Evolutionary conservation across 371 early-diverging fungal genomes (phyloP), one percentile per base, ranked within the genome.

Genomic region (Mortierella sp.): DNA sequence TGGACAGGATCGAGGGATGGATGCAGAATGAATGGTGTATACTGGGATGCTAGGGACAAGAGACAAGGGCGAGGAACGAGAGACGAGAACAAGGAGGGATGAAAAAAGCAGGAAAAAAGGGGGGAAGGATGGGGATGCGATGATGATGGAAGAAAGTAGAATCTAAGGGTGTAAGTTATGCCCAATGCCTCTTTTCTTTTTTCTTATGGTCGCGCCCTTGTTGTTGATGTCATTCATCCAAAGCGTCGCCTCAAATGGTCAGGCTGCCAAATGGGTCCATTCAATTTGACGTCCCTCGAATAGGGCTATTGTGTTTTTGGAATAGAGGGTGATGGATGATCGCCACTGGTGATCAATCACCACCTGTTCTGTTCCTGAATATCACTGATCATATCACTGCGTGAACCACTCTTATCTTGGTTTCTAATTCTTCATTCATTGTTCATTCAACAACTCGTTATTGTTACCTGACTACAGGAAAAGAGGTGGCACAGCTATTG

Each of bases 1-100:
- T 48, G 71, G n/a, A 32, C 46, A 18, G 43, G 75, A 71, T 60
- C 12, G 43, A 35, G 51, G 43, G n/a, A 29, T 58, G 75, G n/a
- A 24, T 49, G 49, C 49, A 49, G 14, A 41, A 21, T 21, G 18
- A 32, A 29, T 51, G 56, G 51, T 51, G 73, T 35, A 72, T 74
- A 73, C 70, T 44, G 44, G 29, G 65, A 58, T 70, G 51, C 51
- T n/a, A 44, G 55, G 74, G 79, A 54, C 56, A 35, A 55, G 35
- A 72, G 46, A 4, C 35, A 44, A 58, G 71, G 75, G 73, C 18
- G 8, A 46, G 7, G 68, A 55, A 38, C 29, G 35, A 70, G 27
- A 56, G 43, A 43, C 51, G n/a, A 44, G 35, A 65, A 51, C 7
- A 49, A 49, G 58, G 48, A 7, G 27, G 24, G 32, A 65, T n/a